These are phyloP conservation scores for Actinomucor elegans DNA, from an alignment of 371 early-diverging fungal species.

Conservation along the genomic window DNA sequence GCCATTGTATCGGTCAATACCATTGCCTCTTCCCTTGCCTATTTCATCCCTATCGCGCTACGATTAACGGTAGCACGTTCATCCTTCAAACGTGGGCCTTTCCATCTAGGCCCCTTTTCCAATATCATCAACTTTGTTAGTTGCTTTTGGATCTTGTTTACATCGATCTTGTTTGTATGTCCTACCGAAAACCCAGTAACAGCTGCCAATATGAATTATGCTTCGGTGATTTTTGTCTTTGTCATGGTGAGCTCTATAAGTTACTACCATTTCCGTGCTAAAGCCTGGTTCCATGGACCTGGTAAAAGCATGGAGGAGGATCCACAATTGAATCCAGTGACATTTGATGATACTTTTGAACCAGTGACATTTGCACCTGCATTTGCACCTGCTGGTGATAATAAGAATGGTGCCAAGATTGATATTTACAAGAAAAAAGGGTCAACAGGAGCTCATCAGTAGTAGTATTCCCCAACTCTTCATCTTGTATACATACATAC, in stretches of 20 bases:
- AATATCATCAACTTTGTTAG: slow-evolving; percentile 48
- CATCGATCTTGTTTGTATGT: slow-evolving; percentile 61
- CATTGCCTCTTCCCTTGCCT: slow-evolving; percentile 66
- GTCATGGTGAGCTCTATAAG: slow-evolving; percentile 28
- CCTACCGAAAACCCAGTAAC: slow-evolving; percentile 62
- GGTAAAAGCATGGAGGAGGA: slow-evolving; percentile 38
- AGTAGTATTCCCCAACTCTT: too few species aligned
- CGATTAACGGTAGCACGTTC: slow-evolving; percentile 45
- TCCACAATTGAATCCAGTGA: slow-evolving; percentile 18
- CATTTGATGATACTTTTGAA: slow-evolving; percentile 16
- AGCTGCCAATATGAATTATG: slow-evolving; percentile 50
- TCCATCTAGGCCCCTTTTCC: slow-evolving; percentile 61
- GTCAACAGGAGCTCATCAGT: too few species aligned
- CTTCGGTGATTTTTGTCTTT: slow-evolving; percentile 32
- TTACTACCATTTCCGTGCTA: slow-evolving; percentile 51
- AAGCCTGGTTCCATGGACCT: slow-evolving; percentile 54
- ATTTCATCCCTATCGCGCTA: slow-evolving; percentile 64
- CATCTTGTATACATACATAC: too few species aligned
- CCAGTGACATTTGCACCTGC: slow-evolving; percentile 1
- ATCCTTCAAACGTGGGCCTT: slow-evolving; percentile 55
- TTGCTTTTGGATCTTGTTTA: slow-evolving; percentile 58
- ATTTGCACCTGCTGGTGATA: too few species aligned
- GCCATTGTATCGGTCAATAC: slow-evolving; percentile 64
- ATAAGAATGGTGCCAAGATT: background rate
- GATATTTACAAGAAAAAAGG: background rate